Percentiles rank a stretch among this genome's conserved stretches.
phyloP scores from a whole-genome alignment of 2,329 filamentous ascomycete genomes.

The Dendryphion nanum region DNA sequence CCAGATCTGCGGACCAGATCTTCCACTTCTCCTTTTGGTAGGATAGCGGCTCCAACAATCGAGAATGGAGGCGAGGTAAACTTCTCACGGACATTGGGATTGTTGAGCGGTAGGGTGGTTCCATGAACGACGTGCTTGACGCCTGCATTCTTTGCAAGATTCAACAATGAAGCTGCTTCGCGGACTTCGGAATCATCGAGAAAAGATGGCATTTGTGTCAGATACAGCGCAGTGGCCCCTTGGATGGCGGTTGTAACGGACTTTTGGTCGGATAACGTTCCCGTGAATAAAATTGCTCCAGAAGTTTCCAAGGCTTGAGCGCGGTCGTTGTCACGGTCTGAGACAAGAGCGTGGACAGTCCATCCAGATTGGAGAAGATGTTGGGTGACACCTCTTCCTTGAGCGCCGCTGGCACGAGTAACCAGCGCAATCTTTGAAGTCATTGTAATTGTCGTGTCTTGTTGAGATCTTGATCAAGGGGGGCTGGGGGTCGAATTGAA shows the following conservation, averaged over 20 bases:
- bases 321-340: slow-evolving; percentile 21
- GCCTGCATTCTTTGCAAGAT: slow-evolving; percentile 30
- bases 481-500: too few relatives aligned
- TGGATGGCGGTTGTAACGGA: slow-evolving; percentile 25
- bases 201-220: slow-evolving; percentile 21
- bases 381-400: slow-evolving; percentile 19
- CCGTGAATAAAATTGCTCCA: slow-evolving; percentile 30
- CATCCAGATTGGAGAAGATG: slow-evolving; percentile 25
- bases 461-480: background rate
- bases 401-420: slow-evolving; percentile 18
- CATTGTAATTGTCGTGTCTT: slow-evolving; percentile 5
- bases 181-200: slow-evolving; percentile 15
- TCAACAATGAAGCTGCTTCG: slow-evolving; percentile 15
- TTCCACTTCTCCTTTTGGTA: slow-evolving; percentile 47
- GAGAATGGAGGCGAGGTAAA: slow-evolving; percentile 2
- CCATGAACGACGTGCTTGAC: slow-evolving; percentile 33
- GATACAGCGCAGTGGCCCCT: slow-evolving; percentile 29
- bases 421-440: slow-evolving; percentile 16
- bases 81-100: slow-evolving; percentile 7
- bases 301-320: slow-evolving; percentile 25
- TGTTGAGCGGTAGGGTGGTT: slow-evolving; percentile 15
- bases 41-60: slow-evolving; percentile 16
- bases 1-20: slow-evolving; percentile 28
- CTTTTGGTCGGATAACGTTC: slow-evolving; percentile 29
- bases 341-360: slow-evolving; percentile 34